A percentile compares a stretch with the other conserved stretches of the same genome.
Evolutionary conservation across 148 eudicot species (phyloP).

Genomic region (Amaranthus palmeri): DNA sequence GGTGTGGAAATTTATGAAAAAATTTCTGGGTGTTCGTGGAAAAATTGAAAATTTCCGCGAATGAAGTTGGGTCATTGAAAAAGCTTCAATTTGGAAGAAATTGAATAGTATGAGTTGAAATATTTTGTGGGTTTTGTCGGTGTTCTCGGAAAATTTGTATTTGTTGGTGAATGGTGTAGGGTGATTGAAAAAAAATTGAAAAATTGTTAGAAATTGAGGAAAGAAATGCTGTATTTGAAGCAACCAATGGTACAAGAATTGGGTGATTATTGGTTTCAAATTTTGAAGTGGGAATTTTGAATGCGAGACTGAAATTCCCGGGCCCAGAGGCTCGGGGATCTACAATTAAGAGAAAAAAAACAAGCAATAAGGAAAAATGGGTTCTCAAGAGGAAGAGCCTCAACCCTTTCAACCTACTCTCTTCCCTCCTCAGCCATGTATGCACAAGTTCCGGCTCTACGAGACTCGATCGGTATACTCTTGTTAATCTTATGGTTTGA

Average conservation of each 20-base stretch:
- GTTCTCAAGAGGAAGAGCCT: constrained; percentile 29
- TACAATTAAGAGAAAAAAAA: not conserved
- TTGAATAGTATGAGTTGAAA: no score
- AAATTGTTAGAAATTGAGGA: constrained; percentile 5
- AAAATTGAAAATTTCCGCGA: no score
- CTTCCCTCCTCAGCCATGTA: constrained; percentile 36
- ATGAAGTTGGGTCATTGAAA: no score
- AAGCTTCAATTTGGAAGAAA: no score
- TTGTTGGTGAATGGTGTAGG: not conserved
- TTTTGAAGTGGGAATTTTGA: constrained; percentile 32
- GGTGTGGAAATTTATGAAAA: not conserved
- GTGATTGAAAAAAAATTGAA: constrained; percentile 9
- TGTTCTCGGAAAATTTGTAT: not conserved
- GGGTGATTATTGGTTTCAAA: constrained; percentile 21
- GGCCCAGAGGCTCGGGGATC: constrained; percentile 74
- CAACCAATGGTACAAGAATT: constrained; percentile 33
- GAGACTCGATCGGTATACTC: constrained; percentile 71
- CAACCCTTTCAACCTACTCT: constrained; percentile 27
- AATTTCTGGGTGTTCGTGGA: no score
- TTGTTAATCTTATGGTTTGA: not conserved
- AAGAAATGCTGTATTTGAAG: constrained; percentile 55
- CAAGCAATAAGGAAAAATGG: constrained; percentile 22
- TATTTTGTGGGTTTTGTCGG: not conserved
- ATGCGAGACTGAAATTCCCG: constrained; percentile 58
- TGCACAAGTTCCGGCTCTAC: constrained; percentile 83